phyloP scores from a whole-genome alignment of 73 alveolate genomes.

The Paramecium biaurelia region DNA sequence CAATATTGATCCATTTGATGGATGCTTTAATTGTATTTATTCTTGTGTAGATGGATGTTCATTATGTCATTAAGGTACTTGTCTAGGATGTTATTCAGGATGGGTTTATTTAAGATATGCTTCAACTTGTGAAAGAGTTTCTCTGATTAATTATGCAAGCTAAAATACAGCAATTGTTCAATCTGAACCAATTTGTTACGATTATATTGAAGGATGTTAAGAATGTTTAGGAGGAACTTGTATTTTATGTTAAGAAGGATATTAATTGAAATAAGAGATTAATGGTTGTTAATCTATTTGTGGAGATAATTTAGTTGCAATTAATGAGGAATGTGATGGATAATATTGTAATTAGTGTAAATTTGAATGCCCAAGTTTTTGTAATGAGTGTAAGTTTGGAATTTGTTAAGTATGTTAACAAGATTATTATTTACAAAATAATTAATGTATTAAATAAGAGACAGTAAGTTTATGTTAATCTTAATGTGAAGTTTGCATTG shows the following conservation, averaged over 20 bases:
- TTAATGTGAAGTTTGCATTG: neutral
- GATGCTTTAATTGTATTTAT: neutral
- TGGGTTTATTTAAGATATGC: neutral
- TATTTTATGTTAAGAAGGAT: neutral
- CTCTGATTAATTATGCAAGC: neutral
- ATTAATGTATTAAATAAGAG: neutral
- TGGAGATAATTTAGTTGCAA: neutral
- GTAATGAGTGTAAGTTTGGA: neutral
- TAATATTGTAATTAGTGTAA: neutral
- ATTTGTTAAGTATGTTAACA: neutral
- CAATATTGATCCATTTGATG: constrained; percentile 35
- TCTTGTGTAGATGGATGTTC: neutral
- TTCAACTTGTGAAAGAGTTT: neutral
- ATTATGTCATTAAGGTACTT: neutral
- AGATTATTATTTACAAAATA: neutral
- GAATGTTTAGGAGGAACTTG: neutral
- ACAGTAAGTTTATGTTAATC: neutral
- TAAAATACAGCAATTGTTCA: neutral
- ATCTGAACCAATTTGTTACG: neutral
- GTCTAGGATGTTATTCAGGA: neutral
- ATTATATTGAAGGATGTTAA: neutral
- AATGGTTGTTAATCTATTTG: neutral
- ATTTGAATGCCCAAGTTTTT: neutral
- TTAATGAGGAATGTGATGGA: neutral
- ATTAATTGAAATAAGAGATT: neutral